phyloP scores from a whole-genome alignment of 225 moss, liverwort and hornwort species.

The Takakia lepidozioides region DNA sequence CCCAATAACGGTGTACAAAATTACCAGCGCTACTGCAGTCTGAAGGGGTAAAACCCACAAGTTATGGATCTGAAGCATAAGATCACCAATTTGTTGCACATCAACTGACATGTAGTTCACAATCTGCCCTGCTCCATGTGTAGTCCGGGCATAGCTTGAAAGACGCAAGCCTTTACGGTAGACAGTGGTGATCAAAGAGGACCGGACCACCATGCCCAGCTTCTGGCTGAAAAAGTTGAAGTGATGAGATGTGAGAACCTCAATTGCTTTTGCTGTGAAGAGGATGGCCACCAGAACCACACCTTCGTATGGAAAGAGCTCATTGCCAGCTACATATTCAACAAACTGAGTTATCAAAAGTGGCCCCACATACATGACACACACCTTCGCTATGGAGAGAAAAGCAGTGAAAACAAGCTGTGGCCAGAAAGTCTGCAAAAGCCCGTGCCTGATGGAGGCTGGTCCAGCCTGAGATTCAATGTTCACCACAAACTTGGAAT shows the following conservation, averaged over 20 bases:
- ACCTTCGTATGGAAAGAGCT: slow-evolving; percentile 38
- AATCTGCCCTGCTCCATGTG: slow-evolving; percentile 45
- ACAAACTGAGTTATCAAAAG: slow-evolving; percentile 50
- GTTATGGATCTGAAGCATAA: slow-evolving; percentile 42
- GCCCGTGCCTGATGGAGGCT: slow-evolving; percentile 21
- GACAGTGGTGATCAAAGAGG: slow-evolving; percentile 41
- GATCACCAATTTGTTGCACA: slow-evolving; percentile 53
- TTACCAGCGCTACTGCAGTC: slow-evolving; percentile 29
- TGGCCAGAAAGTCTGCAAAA: slow-evolving; percentile 41
- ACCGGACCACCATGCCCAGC: slow-evolving; percentile 51
- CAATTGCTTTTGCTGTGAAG: slow-evolving; percentile 38
- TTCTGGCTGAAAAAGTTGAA: slow-evolving; percentile 50
- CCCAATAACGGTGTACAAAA: slow-evolving; percentile 47
- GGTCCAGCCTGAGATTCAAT: slow-evolving; percentile 18
- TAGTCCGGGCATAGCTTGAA: slow-evolving; percentile 37
- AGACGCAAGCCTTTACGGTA: slow-evolving; percentile 54
- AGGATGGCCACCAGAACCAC: slow-evolving; percentile 42
- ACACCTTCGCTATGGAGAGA: slow-evolving; percentile 33
- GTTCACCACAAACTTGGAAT: slow-evolving; percentile 25
- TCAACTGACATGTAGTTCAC: slow-evolving; percentile 58
- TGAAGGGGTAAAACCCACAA: slow-evolving; percentile 60
- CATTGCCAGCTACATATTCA: slow-evolving; percentile 31
- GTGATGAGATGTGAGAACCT: slow-evolving; percentile 52
- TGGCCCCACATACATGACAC: slow-evolving; percentile 67
- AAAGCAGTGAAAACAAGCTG: slow-evolving; percentile 49